phyloP scores from a whole-genome alignment of 2,329 filamentous ascomycete species.

The Coleophoma crateriformis region DNA sequence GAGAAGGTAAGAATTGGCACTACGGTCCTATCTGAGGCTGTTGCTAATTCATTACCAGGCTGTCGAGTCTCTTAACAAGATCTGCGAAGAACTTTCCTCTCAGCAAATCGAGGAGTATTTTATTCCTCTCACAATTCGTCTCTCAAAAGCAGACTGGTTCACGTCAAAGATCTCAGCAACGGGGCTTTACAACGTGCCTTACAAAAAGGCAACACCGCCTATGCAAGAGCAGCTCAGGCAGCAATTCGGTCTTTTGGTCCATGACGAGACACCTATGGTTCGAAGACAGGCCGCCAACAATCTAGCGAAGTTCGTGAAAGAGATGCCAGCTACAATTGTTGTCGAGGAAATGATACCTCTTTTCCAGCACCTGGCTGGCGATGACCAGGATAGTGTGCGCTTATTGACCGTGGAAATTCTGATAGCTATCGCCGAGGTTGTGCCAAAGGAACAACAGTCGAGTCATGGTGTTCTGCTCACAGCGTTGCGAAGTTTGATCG shows the following conservation, averaged over 20 bases:
- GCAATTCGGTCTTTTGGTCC: conserved; percentile 88
- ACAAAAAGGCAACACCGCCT: conserved; percentile 82
- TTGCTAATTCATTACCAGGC: conserved; percentile 50
- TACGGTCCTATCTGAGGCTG: too few relatives aligned
- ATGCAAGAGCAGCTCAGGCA: conserved; percentile 87
- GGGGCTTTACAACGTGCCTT: conserved; percentile 88
- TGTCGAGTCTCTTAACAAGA: conserved; percentile 98
- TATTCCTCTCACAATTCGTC: conserved; percentile 88
- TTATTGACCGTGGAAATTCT: conserved; percentile 94
- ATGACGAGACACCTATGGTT: conserved; percentile 99
- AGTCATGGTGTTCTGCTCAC: conserved; percentile 92
- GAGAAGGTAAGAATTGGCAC: conserved; percentile 69
- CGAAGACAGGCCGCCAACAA: conserved; percentile 95
- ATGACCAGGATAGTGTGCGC: conserved; percentile 96
- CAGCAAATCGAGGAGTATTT: conserved; percentile 96
- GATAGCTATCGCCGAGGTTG: conserved; percentile 92
- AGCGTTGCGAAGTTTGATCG: conserved; percentile 86
- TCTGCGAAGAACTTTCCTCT: conserved; percentile 85
- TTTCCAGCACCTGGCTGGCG: conserved; percentile 92
- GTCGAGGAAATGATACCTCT: conserved; percentile 99
- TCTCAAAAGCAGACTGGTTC: conserved; percentile 99
- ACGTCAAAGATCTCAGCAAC: conserved; percentile 98
- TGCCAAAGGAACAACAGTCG: conserved; percentile 96
- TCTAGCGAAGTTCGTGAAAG: conserved; percentile 94
- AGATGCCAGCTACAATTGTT: conserved; percentile 86